Conservation (phyloP, 2,329 filamentous ascomycete genomes). For the Xylariales sp. region DNA sequence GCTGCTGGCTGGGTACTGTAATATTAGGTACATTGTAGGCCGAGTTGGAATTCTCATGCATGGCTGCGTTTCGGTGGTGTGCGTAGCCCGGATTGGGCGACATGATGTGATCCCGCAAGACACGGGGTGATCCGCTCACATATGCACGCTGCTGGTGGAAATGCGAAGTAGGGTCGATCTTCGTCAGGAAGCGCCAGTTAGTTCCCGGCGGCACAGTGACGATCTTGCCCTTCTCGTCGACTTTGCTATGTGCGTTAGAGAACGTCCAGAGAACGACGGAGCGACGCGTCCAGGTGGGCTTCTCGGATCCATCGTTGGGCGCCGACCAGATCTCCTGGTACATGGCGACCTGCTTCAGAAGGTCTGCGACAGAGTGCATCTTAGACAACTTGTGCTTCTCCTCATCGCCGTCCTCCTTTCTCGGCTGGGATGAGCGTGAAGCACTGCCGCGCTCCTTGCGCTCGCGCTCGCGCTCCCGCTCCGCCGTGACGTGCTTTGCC, state of each 20-base stretch:
- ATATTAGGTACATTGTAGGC: conserved; percentile 37
- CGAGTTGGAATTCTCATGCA: conserved; percentile 53
- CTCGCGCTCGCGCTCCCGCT: conserved; percentile 20
- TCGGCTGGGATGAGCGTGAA: not conserved
- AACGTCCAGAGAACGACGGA: conserved; percentile 62
- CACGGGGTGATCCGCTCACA: conserved; percentile 28
- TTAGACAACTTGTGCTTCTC: conserved; percentile 10
- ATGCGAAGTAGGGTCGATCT: conserved; percentile 55
- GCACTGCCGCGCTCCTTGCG: conserved; percentile 20
- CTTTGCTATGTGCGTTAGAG: conserved; percentile 44
- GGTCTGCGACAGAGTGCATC: conserved; percentile 32
- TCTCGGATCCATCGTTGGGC: conserved; percentile 31
- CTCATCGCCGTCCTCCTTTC: conserved; percentile 31
- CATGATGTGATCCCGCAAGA: conserved; percentile 44
- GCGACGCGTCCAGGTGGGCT: conserved; percentile 47
- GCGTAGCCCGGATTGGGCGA: conserved; percentile 46
- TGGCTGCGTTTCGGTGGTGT: conserved; percentile 49
- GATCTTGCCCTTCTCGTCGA: conserved; percentile 35
- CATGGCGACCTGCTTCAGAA: conserved; percentile 60
- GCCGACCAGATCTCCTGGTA: conserved; percentile 62
- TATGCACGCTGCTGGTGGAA: conserved; percentile 49
- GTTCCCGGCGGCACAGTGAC: conserved; percentile 49
- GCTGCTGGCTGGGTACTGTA: conserved; percentile 16
- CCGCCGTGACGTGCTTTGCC: conserved; percentile 42
- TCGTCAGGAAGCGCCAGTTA: conserved; percentile 58